Evolutionary conservation across 2,329 filamentous ascomycete genomes (phyloP), one percentile per base, ranked within the genome.

Genomic region (Penicillium sp.): DNA sequence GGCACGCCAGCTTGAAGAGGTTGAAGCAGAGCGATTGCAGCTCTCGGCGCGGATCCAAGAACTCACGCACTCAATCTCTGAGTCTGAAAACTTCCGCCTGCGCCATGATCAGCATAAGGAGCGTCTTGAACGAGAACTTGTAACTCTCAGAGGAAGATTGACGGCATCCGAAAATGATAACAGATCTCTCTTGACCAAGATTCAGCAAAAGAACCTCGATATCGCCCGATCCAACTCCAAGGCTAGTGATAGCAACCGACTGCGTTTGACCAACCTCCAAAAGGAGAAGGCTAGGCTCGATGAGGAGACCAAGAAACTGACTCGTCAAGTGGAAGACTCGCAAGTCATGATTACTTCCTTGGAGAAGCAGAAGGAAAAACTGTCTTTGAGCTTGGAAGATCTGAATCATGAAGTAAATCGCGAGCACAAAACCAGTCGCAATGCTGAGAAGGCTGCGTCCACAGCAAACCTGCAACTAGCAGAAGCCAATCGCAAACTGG

Each of bases 161-260:
- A 83, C 88, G 7, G 94, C 93, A 23, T 97, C 93, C 0, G 93
- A 99, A 71, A 97, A 97, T 65, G 93, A 97, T 74, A 97, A 97
- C 67, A 87, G 91, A 47, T 88, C 91, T 5, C 79, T 99, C n/a
- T 81, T 97, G 61, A 97, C 97, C 77, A 97, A 97, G 74, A 81
- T 99, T 16, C 93, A 97, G 67, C 93, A 97, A 67, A 97, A 97
- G 78, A 94, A 95, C 29, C 82, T 99, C 7, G 93, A 99, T 69
- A 95, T 99, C 71, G 93, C 93, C 38, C 85, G 94, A 42, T 94
- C 93, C 0, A 90, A 85, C 56, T 96, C 92, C 5, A 87, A 88
- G 55, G 93, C 89, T 29, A 91, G 84, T 57, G 93, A 97, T 63
- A 89, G 86, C 30, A 90, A 91, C 43, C 86, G 92, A 35, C 82